A percentile compares a stretch with the other conserved stretches of the same genome.
Conservation (phyloP, 257 asterid genomes). For the Capsicum baccatum region DNA sequence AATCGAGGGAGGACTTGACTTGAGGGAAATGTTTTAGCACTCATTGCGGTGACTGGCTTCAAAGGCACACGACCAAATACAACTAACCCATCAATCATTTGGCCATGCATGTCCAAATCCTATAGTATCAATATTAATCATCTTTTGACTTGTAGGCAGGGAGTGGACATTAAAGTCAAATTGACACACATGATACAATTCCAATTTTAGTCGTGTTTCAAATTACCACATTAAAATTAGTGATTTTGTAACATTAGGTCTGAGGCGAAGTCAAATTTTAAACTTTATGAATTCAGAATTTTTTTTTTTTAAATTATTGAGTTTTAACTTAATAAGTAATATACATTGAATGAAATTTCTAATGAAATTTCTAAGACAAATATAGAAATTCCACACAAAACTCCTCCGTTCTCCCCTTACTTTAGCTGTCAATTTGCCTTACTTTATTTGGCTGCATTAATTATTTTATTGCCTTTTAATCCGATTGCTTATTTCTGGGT, state of each 20-base stretch:
- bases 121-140: constrained; percentile 22
- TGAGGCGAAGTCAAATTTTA: background rate
- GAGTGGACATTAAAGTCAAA: constrained; percentile 35
- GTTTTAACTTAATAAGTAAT: background rate
- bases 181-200: background rate
- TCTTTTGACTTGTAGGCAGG: constrained; percentile 30
- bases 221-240: background rate
- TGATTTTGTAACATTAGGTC: background rate
- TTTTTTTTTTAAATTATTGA: background rate
- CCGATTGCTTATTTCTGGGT: background rate
- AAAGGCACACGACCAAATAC: constrained; percentile 35
- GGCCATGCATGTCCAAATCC: constrained; percentile 28
- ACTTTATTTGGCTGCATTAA: background rate
- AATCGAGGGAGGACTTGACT: background rate
- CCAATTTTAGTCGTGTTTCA: background rate
- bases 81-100: constrained; percentile 30
- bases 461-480: background rate
- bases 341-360: background rate
- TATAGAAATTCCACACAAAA: background rate
- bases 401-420: background rate
- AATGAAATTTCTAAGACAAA: background rate
- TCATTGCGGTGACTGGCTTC: constrained; percentile 39
- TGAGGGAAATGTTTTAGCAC: constrained; percentile 21
- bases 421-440: background rate
- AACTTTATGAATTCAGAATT: background rate